phyloP scores from a whole-genome alignment of 2,329 filamentous ascomycete genomes.

The Hymenoscyphus occultus region DNA sequence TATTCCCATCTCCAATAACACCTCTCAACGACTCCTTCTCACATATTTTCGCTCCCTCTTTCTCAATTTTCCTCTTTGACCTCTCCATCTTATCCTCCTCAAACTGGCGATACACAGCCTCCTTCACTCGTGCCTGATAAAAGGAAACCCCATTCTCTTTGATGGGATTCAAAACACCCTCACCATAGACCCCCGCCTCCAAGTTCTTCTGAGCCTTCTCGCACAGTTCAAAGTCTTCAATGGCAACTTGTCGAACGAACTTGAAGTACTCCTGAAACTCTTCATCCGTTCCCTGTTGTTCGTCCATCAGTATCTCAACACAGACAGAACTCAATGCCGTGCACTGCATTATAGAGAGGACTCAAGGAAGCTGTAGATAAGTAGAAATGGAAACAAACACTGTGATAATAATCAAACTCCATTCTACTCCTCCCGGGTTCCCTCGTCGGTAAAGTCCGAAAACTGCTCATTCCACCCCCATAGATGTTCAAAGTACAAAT shows the following conservation, averaged over 20 bases:
- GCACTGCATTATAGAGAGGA: background rate
- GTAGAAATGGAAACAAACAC: slow-evolving; percentile 15
- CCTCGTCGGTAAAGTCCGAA: slow-evolving; percentile 51
- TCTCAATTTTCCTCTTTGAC: slow-evolving; percentile 15
- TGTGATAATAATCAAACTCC: slow-evolving; percentile 59
- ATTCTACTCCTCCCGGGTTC: slow-evolving; percentile 50
- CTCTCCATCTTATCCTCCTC: slow-evolving; percentile 22
- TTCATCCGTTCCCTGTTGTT: slow-evolving; percentile 40
- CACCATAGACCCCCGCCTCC: slow-evolving; percentile 50
- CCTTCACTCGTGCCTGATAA: slow-evolving; percentile 36
- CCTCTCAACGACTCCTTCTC: background rate
- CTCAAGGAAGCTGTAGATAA: no score
- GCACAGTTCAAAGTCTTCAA: slow-evolving; percentile 56
- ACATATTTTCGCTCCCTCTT: background rate
- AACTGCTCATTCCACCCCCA: slow-evolving; percentile 55
- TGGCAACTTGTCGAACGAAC: slow-evolving; percentile 53
- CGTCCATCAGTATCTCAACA: background rate
- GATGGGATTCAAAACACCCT: slow-evolving; percentile 53
- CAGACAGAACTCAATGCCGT: background rate
- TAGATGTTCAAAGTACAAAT: slow-evolving; percentile 56
- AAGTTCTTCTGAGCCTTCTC: slow-evolving; percentile 55
- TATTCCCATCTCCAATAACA: background rate
- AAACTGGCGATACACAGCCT: slow-evolving; percentile 30
- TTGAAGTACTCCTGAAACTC: slow-evolving; percentile 55
- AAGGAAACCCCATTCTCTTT: slow-evolving; percentile 55